Base-by-base conservation (phyloP, 192 early-diverging fungal genomes). In the Linnemannia exigua region DNA sequence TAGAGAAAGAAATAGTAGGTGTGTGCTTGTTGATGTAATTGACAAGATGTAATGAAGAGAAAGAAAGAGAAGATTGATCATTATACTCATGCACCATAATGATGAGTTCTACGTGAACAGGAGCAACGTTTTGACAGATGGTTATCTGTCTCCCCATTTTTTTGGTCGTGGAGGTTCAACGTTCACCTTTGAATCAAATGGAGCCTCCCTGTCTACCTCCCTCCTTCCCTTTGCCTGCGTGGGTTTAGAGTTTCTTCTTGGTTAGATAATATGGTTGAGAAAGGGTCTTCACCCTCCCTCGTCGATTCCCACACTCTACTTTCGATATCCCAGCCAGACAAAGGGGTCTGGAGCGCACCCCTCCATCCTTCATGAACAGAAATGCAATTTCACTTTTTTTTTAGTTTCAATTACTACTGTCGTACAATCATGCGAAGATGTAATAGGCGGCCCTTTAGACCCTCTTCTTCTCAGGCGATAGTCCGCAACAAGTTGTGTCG, bases 371-470 rank as follows among this genome's bases (percentile, higher is more conserved):
- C 58, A 63, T 12, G 58, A 15, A 12, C 12, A 63, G 15, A 63
- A n/a, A n/a, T n/a, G n/a, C n/a, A n/a, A 63, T 63, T n/a, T 25
- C 25, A 63, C 31, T 63, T 63, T 8, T 25, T 44, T 63, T 61
- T 63, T 63, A 63, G 58, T 31, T 63, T 63, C 58, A 63, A 63
- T 63, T 63, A 63, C 0, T 54, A 15, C 25, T 63, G 58, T 63
- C 58, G 58, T 31, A 63, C 58, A 63, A 63, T 33, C 28, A 63
- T 14, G 28, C 4, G 22, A 54, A 54, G 25, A n/a, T n/a, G n/a
- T n/a, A 54, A n/a, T 7, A 54, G 25, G 52, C 50, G 22, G 50
- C 1, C 20, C n/a, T 58, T 2, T 9, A 58, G 41, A 9, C 41
- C 41, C 41, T 58, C 28, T 11, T n/a, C 9, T 28, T 25, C 58